Percentiles rank a stretch among this genome's conserved stretches.
phyloP scores from a whole-genome alignment of 2,329 filamentous ascomycete genomes.

The Ceratocystis eucalypticola region DNA sequence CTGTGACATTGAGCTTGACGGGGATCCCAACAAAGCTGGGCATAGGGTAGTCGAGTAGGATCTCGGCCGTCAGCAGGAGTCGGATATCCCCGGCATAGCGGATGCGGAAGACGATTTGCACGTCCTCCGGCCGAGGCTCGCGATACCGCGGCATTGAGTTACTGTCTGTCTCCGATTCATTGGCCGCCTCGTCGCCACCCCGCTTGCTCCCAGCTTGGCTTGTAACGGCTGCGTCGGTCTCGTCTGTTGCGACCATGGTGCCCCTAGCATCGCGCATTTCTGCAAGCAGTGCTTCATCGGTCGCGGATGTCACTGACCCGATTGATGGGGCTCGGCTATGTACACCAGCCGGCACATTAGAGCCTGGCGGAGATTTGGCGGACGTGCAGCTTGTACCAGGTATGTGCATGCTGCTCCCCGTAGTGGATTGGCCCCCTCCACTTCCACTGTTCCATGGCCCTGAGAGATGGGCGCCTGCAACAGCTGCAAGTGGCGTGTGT shows the following conservation, averaged over 20 bases:
- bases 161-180: slow-evolving; percentile 21
- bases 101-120: slow-evolving; percentile 86
- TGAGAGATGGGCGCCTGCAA: slow-evolving; percentile 49
- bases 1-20: slow-evolving; percentile 86
- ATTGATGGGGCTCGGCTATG: slow-evolving; percentile 14
- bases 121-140: slow-evolving; percentile 68
- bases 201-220: slow-evolving; percentile 21
- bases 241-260: slow-evolving; percentile 22
- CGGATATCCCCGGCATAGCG: slow-evolving; percentile 78
- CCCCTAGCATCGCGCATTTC: slow-evolving; percentile 21
- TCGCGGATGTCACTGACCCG: slow-evolving; percentile 12
- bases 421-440: background rate
- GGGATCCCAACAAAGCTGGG: slow-evolving; percentile 94
- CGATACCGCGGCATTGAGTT: slow-evolving; percentile 36
- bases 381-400: background rate
- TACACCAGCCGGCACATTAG: background rate
- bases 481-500: slow-evolving; percentile 65
- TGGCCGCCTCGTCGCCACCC: slow-evolving; percentile 20
- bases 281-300: slow-evolving; percentile 32
- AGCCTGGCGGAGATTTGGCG: slow-evolving; percentile 8
- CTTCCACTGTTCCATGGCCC: slow-evolving; percentile 13
- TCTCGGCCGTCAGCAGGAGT: slow-evolving; percentile 83
- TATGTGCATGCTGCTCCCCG: slow-evolving; percentile 1
- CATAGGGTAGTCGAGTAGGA: slow-evolving; percentile 95
- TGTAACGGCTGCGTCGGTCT: slow-evolving; percentile 23